Evolutionary conservation across 2,329 filamentous ascomycete genomes (phyloP).

Genomic region (Sarocladium oryzae): DNA sequence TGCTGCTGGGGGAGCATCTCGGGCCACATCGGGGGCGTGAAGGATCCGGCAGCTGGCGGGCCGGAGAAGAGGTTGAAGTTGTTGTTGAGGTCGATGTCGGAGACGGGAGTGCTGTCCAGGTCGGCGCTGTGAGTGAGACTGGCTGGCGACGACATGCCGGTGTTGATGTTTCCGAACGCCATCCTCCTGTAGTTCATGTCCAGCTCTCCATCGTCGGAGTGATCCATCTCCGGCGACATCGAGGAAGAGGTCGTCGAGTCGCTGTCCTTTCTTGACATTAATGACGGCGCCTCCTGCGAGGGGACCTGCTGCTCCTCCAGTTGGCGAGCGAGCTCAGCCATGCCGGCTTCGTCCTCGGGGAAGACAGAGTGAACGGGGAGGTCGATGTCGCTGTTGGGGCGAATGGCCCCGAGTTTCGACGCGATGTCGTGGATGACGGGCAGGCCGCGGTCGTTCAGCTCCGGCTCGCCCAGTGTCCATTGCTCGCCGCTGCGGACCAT

Average conservation of each 20-base stretch:
- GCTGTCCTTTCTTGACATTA: constrained; percentile 21
- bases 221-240: constrained; percentile 48
- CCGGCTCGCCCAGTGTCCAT: constrained; percentile 58
- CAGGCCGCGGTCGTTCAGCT: constrained; percentile 55
- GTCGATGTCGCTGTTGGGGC: constrained; percentile 54
- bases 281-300: constrained; percentile 19
- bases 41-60: background rate
- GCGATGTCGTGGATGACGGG: constrained; percentile 61
- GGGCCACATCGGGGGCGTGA: constrained; percentile 9
- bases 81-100: background rate
- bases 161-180: constrained; percentile 7
- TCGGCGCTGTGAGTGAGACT: constrained; percentile 31
- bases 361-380: constrained; percentile 52
- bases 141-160: background rate
- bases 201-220: constrained; percentile 26
- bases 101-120: constrained; percentile 12
- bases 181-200: constrained; percentile 10
- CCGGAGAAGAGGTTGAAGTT: constrained; percentile 1
- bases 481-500: constrained; percentile 53
- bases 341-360: constrained; percentile 53
- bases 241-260: constrained; percentile 30
- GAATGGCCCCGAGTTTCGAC: constrained; percentile 56
- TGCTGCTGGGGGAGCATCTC: constrained; percentile 6
- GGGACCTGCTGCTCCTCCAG: constrained; percentile 42
- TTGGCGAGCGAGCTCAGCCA: constrained; percentile 49